phyloP scores from a whole-genome alignment of 177 flowering plant genomes.

The Vitis hybrid region DNA sequence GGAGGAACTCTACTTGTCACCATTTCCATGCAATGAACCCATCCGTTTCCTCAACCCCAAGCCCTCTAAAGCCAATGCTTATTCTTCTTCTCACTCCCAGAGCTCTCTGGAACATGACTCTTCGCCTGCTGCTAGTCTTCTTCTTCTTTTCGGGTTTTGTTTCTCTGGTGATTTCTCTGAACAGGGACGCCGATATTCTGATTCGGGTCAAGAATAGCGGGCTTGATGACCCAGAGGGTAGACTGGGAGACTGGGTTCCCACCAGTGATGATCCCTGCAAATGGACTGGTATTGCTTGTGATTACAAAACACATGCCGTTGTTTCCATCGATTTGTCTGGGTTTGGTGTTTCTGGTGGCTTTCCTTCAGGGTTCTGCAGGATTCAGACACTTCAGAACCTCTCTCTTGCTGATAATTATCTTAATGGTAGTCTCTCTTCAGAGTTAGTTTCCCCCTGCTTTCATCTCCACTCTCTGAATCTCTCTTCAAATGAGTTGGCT shows the following conservation, averaged over 20 bases:
- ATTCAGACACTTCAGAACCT: constrained; percentile 53
- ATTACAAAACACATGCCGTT: constrained; percentile 17
- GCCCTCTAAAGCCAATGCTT: background rate
- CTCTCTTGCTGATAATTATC: constrained; percentile 29
- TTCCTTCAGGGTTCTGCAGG: constrained; percentile 59
- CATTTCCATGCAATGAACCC: background rate
- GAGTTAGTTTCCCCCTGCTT: constrained; percentile 43
- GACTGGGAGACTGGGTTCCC: constrained; percentile 37
- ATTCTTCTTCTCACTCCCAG: background rate
- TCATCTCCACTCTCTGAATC: constrained; percentile 36
- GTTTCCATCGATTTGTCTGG: constrained; percentile 39
- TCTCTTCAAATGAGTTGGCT: constrained; percentile 39
- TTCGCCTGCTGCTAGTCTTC: background rate
- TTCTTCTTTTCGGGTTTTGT: background rate
- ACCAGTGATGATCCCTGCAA: constrained; percentile 33
- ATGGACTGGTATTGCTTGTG: constrained; percentile 73
- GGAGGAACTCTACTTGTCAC: background rate
- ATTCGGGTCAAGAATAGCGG: constrained; percentile 34
- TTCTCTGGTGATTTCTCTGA: constrained; percentile 7
- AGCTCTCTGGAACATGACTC: constrained; percentile 9
- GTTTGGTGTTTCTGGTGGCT: constrained; percentile 36
- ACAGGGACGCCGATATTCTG: constrained; percentile 31
- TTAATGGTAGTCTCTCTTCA: constrained; percentile 34
- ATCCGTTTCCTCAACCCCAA: background rate
- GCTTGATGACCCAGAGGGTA: constrained; percentile 34